These are phyloP conservation scores for Lineolata rhizophorae DNA, from an alignment of 495 filamentous ascomycete species.

Conservation along the genomic window DNA sequence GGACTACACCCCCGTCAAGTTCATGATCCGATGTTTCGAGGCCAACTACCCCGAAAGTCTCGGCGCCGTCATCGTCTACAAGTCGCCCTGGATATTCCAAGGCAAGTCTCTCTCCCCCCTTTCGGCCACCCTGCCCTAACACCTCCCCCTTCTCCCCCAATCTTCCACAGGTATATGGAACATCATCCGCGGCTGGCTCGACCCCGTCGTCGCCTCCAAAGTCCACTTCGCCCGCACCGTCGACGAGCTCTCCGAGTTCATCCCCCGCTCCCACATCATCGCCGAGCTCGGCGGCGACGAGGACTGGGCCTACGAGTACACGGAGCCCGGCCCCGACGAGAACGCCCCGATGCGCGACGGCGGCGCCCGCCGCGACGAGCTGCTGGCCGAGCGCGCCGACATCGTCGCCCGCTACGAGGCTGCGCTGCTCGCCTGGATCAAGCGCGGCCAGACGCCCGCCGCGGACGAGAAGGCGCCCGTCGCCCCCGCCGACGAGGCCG, in stretches of 20 bases:
- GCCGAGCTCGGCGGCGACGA: conserved; percentile 68
- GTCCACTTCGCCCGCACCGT: conserved; percentile 80
- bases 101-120: conserved; percentile 23
- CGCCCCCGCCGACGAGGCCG: conserved; percentile 4
- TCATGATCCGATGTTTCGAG: conserved; percentile 99
- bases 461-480: conserved; percentile 14
- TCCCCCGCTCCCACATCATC: conserved; percentile 45
- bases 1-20: conserved; percentile 93
- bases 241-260: conserved; percentile 58
- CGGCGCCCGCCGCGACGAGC: conserved; percentile 27
- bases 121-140: conserved; percentile 33
- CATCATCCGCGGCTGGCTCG: conserved; percentile 88
- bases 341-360: conserved; percentile 50
- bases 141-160: not conserved
- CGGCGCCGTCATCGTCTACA: conserved; percentile 86
- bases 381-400: conserved; percentile 34
- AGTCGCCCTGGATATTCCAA: conserved; percentile 92
- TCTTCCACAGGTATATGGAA: conserved; percentile 27
- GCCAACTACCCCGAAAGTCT: conserved; percentile 93
- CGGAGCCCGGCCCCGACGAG: conserved; percentile 52
- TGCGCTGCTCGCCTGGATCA: conserved; percentile 50
- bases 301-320: conserved; percentile 58
- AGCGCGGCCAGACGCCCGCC: conserved; percentile 15
- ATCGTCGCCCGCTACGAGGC: conserved; percentile 50
- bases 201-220: conserved; percentile 87